Evolutionary conservation across 768 basidiomycete genomes (phyloP).

Genomic region (Gymnopilus dilepis): DNA sequence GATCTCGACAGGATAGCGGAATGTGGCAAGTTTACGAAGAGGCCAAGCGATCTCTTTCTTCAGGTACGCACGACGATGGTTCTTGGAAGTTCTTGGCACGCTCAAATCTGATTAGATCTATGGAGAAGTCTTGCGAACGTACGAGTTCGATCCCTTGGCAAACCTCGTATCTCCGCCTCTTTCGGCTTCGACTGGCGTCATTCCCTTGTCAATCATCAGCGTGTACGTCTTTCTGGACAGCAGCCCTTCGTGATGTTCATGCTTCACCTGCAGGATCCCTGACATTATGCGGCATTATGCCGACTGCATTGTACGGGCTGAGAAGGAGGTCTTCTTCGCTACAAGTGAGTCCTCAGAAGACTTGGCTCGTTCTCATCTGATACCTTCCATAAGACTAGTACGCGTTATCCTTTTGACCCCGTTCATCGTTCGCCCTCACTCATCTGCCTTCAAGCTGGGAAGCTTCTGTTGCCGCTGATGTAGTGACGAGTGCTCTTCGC

Average conservation of each 20-base stretch:
- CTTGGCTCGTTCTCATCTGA: background rate
- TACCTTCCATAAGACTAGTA: slow-evolving; percentile 7
- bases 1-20: slow-evolving; percentile 17
- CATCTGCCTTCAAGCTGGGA: slow-evolving; percentile 16
- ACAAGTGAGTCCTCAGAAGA: slow-evolving; percentile 3
- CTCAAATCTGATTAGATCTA: slow-evolving; percentile 6
- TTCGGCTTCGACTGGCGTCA: slow-evolving; percentile 13
- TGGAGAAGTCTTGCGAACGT: slow-evolving; percentile 14
- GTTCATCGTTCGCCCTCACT: too few relatives aligned
- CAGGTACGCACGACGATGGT: slow-evolving; percentile 1
- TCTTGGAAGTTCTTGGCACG: background rate
- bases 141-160: slow-evolving; percentile 12
- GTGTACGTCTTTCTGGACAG: slow-evolving; percentile 6
- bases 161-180: slow-evolving; percentile 14
- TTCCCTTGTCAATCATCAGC: slow-evolving; percentile 16
- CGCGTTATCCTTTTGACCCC: too few relatives aligned
- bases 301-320: slow-evolving; percentile 18
- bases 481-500: slow-evolving; percentile 7
- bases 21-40: slow-evolving; percentile 14
- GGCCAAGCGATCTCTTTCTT: slow-evolving; percentile 17
- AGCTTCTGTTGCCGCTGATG: slow-evolving; percentile 4
- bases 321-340: slow-evolving; percentile 20
- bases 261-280: slow-evolving; percentile 5
- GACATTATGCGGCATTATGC: slow-evolving; percentile 19
- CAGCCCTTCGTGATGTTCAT: background rate